These are phyloP conservation scores for Tanacetum coccineum DNA, from an alignment of 129 eudicot species.

Conservation along the genomic window DNA sequence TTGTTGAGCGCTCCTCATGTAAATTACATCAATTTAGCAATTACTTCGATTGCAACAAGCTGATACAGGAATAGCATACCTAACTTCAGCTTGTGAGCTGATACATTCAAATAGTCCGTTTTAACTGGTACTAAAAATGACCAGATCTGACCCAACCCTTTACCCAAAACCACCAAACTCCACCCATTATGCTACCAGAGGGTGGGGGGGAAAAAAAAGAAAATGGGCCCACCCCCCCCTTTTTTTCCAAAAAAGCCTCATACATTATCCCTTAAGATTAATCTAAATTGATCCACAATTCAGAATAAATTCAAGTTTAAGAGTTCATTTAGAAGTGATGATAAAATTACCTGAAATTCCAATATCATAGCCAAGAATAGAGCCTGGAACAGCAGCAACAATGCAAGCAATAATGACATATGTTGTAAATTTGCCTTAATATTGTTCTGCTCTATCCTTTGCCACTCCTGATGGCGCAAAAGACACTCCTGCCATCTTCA, in stretches of 20 bases:
- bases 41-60: neutral
- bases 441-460: constrained; percentile 66
- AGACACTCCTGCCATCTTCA: constrained; percentile 70
- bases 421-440: constrained; percentile 63
- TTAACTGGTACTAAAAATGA: neutral
- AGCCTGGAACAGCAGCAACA: constrained; percentile 79
- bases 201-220: too few relatives aligned
- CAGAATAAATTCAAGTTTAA: neutral
- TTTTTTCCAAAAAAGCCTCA: too few relatives aligned
- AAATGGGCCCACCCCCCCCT: too few relatives aligned
- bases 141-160: neutral
- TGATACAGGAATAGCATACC: neutral
- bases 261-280: neutral
- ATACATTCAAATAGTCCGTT: too few relatives aligned
- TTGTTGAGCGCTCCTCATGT: neutral
- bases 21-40: neutral
- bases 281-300: neutral
- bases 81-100: constrained; percentile 27
- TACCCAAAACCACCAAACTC: neutral
- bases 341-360: constrained; percentile 65
- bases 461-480: constrained; percentile 56
- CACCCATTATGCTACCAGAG: neutral
- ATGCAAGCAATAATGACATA: constrained; percentile 67
- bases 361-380: constrained; percentile 74
- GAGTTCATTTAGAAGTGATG: neutral